phyloP scores from a whole-genome alignment of 2,329 filamentous ascomycete species.

The Pestalotiopsis sp. region DNA sequence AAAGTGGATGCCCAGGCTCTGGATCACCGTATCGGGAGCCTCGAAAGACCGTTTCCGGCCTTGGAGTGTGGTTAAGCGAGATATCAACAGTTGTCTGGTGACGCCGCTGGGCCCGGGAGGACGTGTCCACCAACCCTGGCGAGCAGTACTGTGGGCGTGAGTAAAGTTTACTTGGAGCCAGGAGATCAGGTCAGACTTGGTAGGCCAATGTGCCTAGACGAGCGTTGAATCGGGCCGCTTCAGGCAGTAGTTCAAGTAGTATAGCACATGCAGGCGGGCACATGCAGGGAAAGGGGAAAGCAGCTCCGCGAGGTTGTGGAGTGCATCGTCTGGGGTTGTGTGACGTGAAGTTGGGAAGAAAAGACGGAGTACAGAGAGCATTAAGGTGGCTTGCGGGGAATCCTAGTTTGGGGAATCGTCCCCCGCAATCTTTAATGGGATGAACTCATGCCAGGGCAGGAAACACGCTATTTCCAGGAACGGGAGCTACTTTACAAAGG shows the following conservation, averaged over 20 bases:
- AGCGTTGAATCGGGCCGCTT: slow-evolving; percentile 26
- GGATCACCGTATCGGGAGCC: not conserved
- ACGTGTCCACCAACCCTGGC: not conserved
- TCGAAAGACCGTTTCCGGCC: not conserved
- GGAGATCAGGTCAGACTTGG: slow-evolving; percentile 11
- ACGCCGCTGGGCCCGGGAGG: slow-evolving; percentile 2
- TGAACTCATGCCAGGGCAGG: not conserved
- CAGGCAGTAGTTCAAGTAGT: slow-evolving; percentile 13
- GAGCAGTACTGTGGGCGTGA: not conserved
- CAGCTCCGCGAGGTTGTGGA: slow-evolving; percentile 22
- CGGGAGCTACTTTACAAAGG: not conserved
- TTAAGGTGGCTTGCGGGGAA: slow-evolving; percentile 10
- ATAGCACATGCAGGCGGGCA: slow-evolving; percentile 22
- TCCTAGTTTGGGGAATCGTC: slow-evolving; percentile 8
- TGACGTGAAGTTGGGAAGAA: not conserved
- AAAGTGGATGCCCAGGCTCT: not conserved
- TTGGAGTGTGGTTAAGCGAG: slow-evolving; percentile 8
- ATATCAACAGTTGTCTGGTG: slow-evolving; percentile 6
- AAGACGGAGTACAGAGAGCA: not conserved
- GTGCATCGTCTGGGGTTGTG: slow-evolving; percentile 12
- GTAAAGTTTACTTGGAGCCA: not conserved
- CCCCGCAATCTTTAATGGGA: slow-evolving; percentile 6
- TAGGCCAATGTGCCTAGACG: slow-evolving; percentile 12
- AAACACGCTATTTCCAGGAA: not conserved
- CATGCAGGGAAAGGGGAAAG: slow-evolving; percentile 24